These are phyloP conservation scores for Aspergillus spinulosporus DNA, from an alignment of 2,329 filamentous ascomycete genomes.

Conservation along the genomic window DNA sequence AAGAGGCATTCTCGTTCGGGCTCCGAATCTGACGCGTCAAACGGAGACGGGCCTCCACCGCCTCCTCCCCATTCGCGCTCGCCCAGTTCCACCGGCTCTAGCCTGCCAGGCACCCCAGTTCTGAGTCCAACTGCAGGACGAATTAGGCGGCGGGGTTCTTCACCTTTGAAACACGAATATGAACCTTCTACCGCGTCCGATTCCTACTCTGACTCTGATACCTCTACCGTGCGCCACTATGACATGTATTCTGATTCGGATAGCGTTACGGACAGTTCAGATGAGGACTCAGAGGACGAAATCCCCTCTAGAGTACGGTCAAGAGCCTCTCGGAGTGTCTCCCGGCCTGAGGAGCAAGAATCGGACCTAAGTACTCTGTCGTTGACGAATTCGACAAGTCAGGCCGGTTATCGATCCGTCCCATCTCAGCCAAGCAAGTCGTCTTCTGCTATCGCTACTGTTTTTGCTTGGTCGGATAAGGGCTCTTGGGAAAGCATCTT, in stretches of 20 bases:
- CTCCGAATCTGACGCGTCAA: constrained; percentile 25
- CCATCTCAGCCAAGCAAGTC: constrained; percentile 49
- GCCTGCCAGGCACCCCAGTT: constrained; percentile 46
- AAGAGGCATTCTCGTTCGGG: constrained; percentile 31
- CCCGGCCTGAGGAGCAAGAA: constrained; percentile 43
- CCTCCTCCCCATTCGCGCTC: constrained; percentile 53
- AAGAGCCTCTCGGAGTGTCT: constrained; percentile 35
- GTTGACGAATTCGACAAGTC: constrained; percentile 80
- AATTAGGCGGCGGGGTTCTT: constrained; percentile 73
- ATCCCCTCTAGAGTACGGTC: constrained; percentile 28
- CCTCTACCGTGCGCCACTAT: constrained; percentile 57
- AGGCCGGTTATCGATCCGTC: constrained; percentile 64
- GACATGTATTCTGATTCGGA: constrained; percentile 50
- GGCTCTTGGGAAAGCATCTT: constrained; percentile 63
- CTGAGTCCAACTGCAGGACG: constrained; percentile 51
- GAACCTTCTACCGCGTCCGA: constrained; percentile 75
- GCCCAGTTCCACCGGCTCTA: constrained; percentile 51
- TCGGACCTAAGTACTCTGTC: constrained; percentile 60
- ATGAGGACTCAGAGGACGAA: constrained; percentile 58
- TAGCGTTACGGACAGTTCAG: constrained; percentile 52
- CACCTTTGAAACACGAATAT: constrained; percentile 95
- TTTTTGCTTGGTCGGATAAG: constrained; percentile 64
- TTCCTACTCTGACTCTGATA: constrained; percentile 57
- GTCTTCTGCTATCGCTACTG: constrained; percentile 58
- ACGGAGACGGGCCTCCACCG: constrained; percentile 40